Evolutionary conservation across 768 basidiomycete species (phyloP), one percentile per base, ranked within the genome.

Genomic region (Psilocybe tampanensis): DNA sequence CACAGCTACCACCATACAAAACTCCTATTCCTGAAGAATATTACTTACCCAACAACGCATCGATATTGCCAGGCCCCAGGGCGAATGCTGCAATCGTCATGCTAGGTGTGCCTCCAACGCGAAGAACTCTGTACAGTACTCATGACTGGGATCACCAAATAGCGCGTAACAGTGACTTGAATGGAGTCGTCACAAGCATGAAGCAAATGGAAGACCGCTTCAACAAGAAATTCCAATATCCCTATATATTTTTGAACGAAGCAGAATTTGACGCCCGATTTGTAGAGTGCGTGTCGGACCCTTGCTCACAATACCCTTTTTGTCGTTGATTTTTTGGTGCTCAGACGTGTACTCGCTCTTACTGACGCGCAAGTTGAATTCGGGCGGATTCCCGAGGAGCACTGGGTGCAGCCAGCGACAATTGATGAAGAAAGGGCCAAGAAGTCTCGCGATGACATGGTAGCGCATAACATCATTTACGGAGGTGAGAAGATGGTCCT

Each of bases 171-270:
- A 70, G 77, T 43, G 86, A 88, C 68, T 67, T 87, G 54, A 75
- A 78, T 49, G 83, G 84, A 5, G 81, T 90, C 51, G 64, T 86
- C 39, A 80, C 76, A 60, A 88, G 85, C 61, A 79, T 91, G 71
- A 84, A 87, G 66, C 85, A 88, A 68, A 80, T 91, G 73, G 96
- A 98, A 73, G 89, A 92, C 67, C 77, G 89, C 39, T 97, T 97
- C 77, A 99, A 99, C 79, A 84, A 85, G 59, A 88, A 89, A 68
- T 94, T 87, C 65, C 76, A 74, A 21, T 95, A 95, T 69, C 90
- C 91, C 15, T 95, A 91, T 66, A 86, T 90, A 39, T 92, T 95
- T 72, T 77, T 97, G 54, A 95, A 95, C 67, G 94, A 97, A 32
- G 79, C 86, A 60, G 76, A 79, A 0, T 94, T 94, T 67, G 76